These are phyloP conservation scores for Brachypodium distachyon DNA, from an alignment of 202 grass and related monocot species.

Conservation along the genomic window DNA sequence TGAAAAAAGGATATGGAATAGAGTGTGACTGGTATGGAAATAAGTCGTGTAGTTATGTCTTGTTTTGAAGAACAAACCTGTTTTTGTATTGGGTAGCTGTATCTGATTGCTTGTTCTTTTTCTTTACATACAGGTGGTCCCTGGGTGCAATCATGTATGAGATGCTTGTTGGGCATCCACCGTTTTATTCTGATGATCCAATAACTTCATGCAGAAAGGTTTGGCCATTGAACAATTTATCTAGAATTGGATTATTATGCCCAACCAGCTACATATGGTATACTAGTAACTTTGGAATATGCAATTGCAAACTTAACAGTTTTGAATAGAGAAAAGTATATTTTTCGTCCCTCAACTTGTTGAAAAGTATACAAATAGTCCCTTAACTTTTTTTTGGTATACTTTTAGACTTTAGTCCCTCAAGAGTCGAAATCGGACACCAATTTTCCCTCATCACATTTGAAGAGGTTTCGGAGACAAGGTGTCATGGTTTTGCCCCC, in stretches of 20 bases:
- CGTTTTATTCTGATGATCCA: slow-evolving; percentile 77
- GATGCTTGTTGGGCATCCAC: slow-evolving; percentile 91
- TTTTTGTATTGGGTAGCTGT: neutral
- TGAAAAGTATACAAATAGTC: no score
- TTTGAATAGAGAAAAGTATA: no score
- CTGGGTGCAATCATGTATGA: slow-evolving; percentile 92
- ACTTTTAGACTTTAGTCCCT: no score
- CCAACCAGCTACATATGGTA: neutral
- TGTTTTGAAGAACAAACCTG: neutral
- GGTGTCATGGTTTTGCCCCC: no score
- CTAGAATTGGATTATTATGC: neutral
- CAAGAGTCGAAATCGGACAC: no score
- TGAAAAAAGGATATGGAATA: slow-evolving; percentile 76
- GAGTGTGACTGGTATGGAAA: slow-evolving; percentile 72
- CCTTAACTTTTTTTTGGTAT: no score
- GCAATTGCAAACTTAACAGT: neutral
- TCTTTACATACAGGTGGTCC: slow-evolving; percentile 60
- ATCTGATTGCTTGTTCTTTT: slow-evolving; percentile 13
- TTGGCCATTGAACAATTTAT: neutral
- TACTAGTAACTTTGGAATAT: neutral
- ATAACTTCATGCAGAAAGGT: slow-evolving; percentile 81
- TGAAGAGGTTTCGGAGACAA: no score
- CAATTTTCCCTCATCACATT: no score
- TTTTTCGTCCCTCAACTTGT: no score
- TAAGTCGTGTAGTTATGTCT: neutral